A percentile compares a stretch with the other conserved stretches of the same genome.
Conservation (phyloP, 140 eudicot genomes). For the Stevia rebaudiana region DNA sequence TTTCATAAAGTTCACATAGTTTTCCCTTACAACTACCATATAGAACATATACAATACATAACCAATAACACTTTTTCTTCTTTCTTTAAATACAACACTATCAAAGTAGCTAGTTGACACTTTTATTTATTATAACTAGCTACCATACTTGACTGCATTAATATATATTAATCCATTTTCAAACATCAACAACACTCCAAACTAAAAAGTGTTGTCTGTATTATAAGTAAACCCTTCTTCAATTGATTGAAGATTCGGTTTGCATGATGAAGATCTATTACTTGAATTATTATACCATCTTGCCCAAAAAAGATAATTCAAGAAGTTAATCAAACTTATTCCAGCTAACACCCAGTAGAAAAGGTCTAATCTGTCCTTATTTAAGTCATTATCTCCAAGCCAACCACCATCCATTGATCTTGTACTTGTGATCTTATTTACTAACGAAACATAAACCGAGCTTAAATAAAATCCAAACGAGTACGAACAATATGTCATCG, state of each 20-base stretch:
- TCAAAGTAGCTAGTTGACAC: neutral
- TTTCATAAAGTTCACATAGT: neutral
- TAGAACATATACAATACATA: neutral
- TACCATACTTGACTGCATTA: slow-evolving; percentile 19
- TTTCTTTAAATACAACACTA: slow-evolving; percentile 5
- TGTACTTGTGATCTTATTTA: slow-evolving; percentile 67
- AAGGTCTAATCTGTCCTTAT: slow-evolving; percentile 71
- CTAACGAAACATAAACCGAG: slow-evolving; percentile 71
- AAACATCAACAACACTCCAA: slow-evolving; percentile 18
- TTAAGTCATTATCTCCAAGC: slow-evolving; percentile 68
- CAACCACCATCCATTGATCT: slow-evolving; percentile 45
- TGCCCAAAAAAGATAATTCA: slow-evolving; percentile 73
- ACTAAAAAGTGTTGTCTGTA: slow-evolving; percentile 21
- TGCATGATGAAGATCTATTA: slow-evolving; percentile 15
- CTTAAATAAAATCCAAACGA: slow-evolving; percentile 90
- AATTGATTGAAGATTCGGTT: slow-evolving; percentile 18
- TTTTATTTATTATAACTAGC: neutral
- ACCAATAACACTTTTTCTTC: neutral
- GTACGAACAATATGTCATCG: slow-evolving; percentile 89
- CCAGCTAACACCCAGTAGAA: slow-evolving; percentile 84
- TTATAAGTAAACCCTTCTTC: slow-evolving; percentile 31
- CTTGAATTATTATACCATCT: slow-evolving; percentile 49
- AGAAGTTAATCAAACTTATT: slow-evolving; percentile 63
- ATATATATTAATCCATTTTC: slow-evolving; percentile 5
- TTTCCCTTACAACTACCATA: neutral